Conservation (phyloP, 257 asterid genomes). For the Pogostemon cablin region DNA sequence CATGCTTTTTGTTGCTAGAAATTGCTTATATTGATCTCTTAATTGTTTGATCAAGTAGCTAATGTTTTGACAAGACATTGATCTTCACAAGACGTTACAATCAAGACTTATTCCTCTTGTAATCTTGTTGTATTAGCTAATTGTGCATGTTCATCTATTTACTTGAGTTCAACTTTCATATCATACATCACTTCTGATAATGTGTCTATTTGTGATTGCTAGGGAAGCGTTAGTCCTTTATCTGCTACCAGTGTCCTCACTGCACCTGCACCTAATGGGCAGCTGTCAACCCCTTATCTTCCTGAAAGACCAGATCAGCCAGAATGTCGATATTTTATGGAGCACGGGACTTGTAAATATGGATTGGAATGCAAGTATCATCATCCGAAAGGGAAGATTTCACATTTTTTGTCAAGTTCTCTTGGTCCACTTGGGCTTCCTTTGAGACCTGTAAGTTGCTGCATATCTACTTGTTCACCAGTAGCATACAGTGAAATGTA, state of each 20-base stretch:
- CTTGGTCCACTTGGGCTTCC: slow-evolving; percentile 73
- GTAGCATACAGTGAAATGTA: not conserved
- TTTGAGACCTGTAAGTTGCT: slow-evolving; percentile 60
- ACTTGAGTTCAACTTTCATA: not conserved
- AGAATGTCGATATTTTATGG: slow-evolving; percentile 66
- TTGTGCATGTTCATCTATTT: not conserved
- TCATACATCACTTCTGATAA: slow-evolving; percentile 19
- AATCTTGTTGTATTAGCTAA: slow-evolving; percentile 6
- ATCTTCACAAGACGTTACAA: slow-evolving; percentile 1
- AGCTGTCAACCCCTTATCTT: slow-evolving; percentile 45
- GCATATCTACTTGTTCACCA: slow-evolving; percentile 25
- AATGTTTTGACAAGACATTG: slow-evolving; percentile 1
- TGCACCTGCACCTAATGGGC: slow-evolving; percentile 46
- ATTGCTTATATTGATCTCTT: not conserved
- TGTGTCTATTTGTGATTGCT: slow-evolving; percentile 20
- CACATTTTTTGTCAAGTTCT: slow-evolving; percentile 45
- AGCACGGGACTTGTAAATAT: slow-evolving; percentile 63
- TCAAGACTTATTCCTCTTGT: slow-evolving; percentile 7
- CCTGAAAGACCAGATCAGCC: slow-evolving; percentile 79
- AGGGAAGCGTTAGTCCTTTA: slow-evolving; percentile 49
- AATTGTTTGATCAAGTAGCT: not conserved
- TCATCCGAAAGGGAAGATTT: slow-evolving; percentile 61
- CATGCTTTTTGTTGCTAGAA: not conserved
- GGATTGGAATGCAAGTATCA: slow-evolving; percentile 70
- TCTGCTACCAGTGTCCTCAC: slow-evolving; percentile 40